phyloP scores from a whole-genome alignment of 768 basidiomycete species.

The Pholiota microspora region DNA sequence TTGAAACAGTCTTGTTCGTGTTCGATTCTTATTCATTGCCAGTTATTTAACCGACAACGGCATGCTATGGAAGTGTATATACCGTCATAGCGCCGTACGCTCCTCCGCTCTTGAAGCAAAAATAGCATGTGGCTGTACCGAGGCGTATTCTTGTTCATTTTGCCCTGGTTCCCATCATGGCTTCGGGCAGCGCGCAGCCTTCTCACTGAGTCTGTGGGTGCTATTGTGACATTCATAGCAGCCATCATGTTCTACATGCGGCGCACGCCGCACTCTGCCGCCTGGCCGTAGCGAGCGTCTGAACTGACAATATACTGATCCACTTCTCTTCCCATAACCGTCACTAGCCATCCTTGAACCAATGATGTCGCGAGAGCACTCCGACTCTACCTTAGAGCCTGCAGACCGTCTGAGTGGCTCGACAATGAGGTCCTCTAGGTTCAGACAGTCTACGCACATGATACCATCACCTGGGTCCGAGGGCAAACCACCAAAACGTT shows the following conservation, averaged over 20 bases:
- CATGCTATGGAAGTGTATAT: background rate
- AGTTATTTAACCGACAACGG: no score
- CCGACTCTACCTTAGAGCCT: slow-evolving; percentile 11
- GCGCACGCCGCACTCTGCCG: slow-evolving; percentile 4
- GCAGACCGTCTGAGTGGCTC: slow-evolving; percentile 14
- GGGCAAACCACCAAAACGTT: slow-evolving; percentile 36
- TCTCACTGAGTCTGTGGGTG: background rate
- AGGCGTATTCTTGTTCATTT: background rate
- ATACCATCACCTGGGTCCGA: slow-evolving; percentile 43
- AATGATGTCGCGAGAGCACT: slow-evolving; percentile 8
- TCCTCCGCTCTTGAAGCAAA: no score
- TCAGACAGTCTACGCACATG: slow-evolving; percentile 43
- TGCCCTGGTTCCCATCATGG: slow-evolving; percentile 3
- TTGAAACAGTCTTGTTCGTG: no score
- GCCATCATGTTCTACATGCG: slow-evolving; percentile 7
- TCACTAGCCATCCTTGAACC: background rate
- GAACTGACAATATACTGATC: background rate
- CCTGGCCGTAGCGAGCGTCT: background rate
- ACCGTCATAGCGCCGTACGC: background rate
- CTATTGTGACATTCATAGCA: background rate
- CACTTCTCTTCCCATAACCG: slow-evolving; percentile 1
- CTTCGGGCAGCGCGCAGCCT: background rate
- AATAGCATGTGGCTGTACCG: background rate
- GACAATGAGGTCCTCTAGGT: slow-evolving; percentile 28
- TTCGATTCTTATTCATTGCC: no score